Percentiles rank a stretch among this genome's conserved stretches.
Conservation (phyloP, 2,329 filamentous ascomycete species). For the Aureobasidium sp. region DNA sequence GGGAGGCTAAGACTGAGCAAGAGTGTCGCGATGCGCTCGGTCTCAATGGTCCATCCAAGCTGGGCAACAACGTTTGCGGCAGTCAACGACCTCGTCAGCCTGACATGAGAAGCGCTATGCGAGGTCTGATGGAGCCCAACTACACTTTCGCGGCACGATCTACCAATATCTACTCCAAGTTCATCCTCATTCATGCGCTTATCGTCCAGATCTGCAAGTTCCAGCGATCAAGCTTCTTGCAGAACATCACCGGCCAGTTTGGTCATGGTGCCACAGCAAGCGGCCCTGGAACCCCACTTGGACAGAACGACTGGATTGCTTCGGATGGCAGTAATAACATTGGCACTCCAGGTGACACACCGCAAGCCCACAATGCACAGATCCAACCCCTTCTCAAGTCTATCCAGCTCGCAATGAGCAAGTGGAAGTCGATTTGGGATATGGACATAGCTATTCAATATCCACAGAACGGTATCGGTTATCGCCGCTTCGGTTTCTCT, state of each 20-base stretch:
- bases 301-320: constrained; percentile 53
- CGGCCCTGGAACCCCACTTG: constrained; percentile 49
- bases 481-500: constrained; percentile 60
- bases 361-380: constrained; percentile 41
- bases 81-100: constrained; percentile 59
- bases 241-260: constrained; percentile 19
- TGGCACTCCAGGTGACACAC: constrained; percentile 30
- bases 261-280: constrained; percentile 26
- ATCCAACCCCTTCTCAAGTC: constrained; percentile 42
- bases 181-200: constrained; percentile 64
- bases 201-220: constrained; percentile 54
- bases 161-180: constrained; percentile 68
- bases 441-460: constrained; percentile 63
- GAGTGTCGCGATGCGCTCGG: constrained; percentile 61
- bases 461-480: constrained; percentile 45
- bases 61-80: constrained; percentile 54
- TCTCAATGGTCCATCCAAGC: constrained; percentile 50
- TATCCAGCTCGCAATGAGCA: constrained; percentile 52
- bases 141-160: constrained; percentile 56
- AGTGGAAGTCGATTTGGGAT: constrained; percentile 69
- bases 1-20: constrained; percentile 55
- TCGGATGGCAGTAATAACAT: constrained; percentile 31
- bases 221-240: constrained; percentile 33
- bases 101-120: constrained; percentile 54
- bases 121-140: constrained; percentile 52